Evolutionary conservation across 768 basidiomycete genomes (phyloP).

Genomic region (Psilocybe tampanensis): DNA sequence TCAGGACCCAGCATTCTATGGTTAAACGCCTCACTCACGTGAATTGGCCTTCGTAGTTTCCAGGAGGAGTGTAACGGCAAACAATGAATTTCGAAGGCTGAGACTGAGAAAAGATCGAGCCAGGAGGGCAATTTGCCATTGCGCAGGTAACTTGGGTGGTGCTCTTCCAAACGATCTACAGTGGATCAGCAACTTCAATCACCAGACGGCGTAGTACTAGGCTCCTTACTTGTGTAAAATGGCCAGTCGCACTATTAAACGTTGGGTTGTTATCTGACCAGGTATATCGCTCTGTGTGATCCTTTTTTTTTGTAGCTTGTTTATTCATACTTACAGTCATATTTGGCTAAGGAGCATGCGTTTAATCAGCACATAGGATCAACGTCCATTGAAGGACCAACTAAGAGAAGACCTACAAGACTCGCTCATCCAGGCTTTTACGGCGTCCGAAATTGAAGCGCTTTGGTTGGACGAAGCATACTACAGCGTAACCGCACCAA

Average conservation of each 20-base stretch:
- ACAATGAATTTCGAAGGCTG: conserved; percentile 26
- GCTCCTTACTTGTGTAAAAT: conserved; percentile 29
- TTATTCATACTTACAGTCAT: conserved; percentile 20
- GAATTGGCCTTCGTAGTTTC: conserved; percentile 27
- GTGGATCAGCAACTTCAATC: not conserved
- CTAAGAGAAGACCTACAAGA: too few relatives aligned
- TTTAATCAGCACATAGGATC: too few relatives aligned
- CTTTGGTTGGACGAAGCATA: too few relatives aligned
- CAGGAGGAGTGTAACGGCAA: conserved; percentile 30
- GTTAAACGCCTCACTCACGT: conserved; percentile 15
- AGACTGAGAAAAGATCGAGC: conserved; percentile 23
- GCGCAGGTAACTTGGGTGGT: conserved; percentile 52
- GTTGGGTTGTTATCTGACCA: conserved; percentile 27
- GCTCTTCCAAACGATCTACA: conserved; percentile 57
- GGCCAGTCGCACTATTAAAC: conserved; percentile 27
- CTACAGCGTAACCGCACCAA: too few relatives aligned
- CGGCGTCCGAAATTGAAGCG: too few relatives aligned
- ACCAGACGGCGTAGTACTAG: not conserved
- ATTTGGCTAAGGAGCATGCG: too few relatives aligned
- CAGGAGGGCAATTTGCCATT: conserved; percentile 35
- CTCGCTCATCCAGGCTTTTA: too few relatives aligned
- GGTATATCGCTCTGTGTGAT: too few relatives aligned
- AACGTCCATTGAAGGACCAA: too few relatives aligned
- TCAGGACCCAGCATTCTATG: too few relatives aligned
- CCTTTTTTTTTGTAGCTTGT: too few relatives aligned